phyloP scores from a whole-genome alignment of 2,329 filamentous ascomycete species.

The Emergomyces pasteurianus region DNA sequence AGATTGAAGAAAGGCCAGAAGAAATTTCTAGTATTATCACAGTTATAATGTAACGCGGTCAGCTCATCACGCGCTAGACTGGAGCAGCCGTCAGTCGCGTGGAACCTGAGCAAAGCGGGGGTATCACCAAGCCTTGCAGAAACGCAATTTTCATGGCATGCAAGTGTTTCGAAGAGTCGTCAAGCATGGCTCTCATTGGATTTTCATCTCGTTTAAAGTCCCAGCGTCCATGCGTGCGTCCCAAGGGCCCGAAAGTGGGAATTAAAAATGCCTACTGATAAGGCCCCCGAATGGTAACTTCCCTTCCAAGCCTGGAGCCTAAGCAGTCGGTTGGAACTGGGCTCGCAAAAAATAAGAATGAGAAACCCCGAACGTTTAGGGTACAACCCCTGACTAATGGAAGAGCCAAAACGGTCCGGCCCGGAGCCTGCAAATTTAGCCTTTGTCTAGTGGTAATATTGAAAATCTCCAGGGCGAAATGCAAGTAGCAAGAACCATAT shows the following conservation, averaged over 20 bases:
- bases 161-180: too few relatives aligned
- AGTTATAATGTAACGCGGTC: not conserved
- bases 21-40: not conserved
- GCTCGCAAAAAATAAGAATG: not conserved
- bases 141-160: not conserved
- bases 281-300: not conserved
- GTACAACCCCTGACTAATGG: not conserved
- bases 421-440: not conserved
- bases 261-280: not conserved
- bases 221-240: not conserved
- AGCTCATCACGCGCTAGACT: not conserved
- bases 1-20: not conserved
- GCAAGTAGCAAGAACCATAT: not conserved
- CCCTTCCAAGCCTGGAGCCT: not conserved
- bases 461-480: not conserved
- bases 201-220: not conserved
- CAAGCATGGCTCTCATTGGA: not conserved
- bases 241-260: not conserved
- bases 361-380: not conserved
- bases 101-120: not conserved
- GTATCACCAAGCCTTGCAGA: not conserved
- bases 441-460: not conserved
- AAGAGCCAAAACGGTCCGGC: not conserved
- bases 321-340: not conserved
- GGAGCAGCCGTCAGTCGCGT: not conserved